Evolutionary conservation across 108 stramenopile species (phyloP).

Genomic region (Nannochloropsis gaditana): DNA sequence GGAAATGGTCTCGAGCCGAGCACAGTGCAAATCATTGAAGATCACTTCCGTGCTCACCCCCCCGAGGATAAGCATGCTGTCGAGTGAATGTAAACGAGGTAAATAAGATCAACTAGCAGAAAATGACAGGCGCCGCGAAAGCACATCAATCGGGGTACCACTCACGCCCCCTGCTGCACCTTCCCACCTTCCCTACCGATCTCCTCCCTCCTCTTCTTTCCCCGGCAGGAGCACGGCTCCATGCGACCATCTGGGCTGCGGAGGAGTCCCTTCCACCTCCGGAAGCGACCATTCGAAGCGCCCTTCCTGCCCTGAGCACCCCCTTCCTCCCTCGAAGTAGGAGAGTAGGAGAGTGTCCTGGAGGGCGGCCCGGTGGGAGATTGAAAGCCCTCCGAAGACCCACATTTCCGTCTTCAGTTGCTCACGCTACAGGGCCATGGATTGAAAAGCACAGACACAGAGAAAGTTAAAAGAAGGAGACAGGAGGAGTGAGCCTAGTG

Average conservation of each 20-base stretch:
- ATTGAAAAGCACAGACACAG: too few species aligned
- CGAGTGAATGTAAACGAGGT: neutral
- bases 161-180: neutral
- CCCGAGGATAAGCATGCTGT: conserved; percentile 35
- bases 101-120: neutral
- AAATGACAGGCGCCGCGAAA: neutral
- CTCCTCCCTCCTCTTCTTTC: conserved; percentile 23
- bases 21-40: conserved; percentile 27
- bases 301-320: neutral
- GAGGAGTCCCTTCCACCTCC: conserved; percentile 22
- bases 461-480: too few species aligned
- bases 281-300: conserved; percentile 31
- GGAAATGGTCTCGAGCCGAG: conserved; percentile 18
- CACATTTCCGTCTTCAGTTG: neutral
- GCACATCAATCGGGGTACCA: neutral
- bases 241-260: conserved; percentile 27
- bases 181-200: neutral
- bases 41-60: conserved; percentile 25
- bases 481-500: too few species aligned
- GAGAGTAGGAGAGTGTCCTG: neutral
- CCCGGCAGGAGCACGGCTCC: conserved; percentile 25
- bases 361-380: neutral
- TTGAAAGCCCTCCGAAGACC: neutral
- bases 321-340: neutral
- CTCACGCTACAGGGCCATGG: neutral